A percentile compares a stretch with the other conserved stretches of the same genome.
Evolutionary conservation across 768 basidiomycete genomes (phyloP).

Genomic region (Pulveroboletus ravenelii): DNA sequence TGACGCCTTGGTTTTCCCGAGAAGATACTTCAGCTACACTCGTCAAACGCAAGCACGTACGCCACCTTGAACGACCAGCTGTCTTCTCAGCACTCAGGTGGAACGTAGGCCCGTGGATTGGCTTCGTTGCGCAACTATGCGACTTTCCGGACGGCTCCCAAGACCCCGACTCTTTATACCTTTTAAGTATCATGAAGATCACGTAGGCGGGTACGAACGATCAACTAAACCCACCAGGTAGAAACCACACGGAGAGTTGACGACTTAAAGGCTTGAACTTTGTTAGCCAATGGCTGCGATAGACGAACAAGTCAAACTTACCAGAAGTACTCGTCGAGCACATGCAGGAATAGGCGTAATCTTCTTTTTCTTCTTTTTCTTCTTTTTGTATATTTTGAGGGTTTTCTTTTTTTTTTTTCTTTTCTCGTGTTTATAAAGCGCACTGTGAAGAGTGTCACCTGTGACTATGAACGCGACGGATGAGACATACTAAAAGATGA

Average conservation of each 20-base stretch:
- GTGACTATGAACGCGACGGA: neutral
- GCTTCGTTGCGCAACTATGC: neutral
- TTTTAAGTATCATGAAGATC: neutral
- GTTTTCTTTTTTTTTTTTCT: slow-evolving; percentile 3
- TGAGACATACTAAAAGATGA: neutral
- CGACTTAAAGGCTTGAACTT: neutral
- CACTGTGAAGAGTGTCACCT: neutral
- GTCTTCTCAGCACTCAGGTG: too few relatives aligned
- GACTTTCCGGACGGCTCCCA: too few relatives aligned
- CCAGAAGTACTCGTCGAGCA: neutral
- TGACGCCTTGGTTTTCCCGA: too few relatives aligned
- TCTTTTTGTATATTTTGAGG: neutral
- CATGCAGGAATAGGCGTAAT: neutral
- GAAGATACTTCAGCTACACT: neutral
- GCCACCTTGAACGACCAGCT: slow-evolving; percentile 21
- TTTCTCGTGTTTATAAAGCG: neutral
- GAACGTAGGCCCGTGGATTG: neutral
- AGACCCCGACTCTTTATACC: neutral
- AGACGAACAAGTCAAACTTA: neutral
- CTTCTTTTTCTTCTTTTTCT: neutral
- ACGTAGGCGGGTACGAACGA: neutral
- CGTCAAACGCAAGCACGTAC: neutral
- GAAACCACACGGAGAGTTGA: neutral
- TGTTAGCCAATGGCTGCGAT: neutral
- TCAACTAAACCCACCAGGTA: neutral